Evolutionary conservation across 768 basidiomycete genomes (phyloP).

Genomic region (Trametes elegans): DNA sequence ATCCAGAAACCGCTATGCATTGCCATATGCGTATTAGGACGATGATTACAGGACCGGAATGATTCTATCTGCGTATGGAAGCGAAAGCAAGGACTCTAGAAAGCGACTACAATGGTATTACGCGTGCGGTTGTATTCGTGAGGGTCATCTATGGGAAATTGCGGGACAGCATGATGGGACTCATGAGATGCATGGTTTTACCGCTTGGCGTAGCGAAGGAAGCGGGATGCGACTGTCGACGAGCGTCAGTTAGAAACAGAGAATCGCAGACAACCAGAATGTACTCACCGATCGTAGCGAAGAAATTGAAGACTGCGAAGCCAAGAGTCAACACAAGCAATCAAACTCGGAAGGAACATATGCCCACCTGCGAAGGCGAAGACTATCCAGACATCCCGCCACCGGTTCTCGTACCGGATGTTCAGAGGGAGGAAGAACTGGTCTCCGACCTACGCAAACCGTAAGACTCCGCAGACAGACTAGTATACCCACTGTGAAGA

Average conservation of each 20-base stretch:
- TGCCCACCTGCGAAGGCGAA: slow-evolving; percentile 58
- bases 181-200: slow-evolving; percentile 27
- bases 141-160: neutral
- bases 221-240: slow-evolving; percentile 62
- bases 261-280: neutral
- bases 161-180: neutral
- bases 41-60: neutral
- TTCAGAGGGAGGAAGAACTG: slow-evolving; percentile 69
- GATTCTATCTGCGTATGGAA: neutral
- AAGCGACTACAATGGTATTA: neutral
- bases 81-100: neutral
- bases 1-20: too few relatives aligned
- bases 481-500: neutral
- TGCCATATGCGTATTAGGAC: too few relatives aligned
- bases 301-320: slow-evolving; percentile 63
- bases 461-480: neutral
- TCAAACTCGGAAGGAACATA: neutral
- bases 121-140: neutral
- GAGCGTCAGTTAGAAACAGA: slow-evolving; percentile 9
- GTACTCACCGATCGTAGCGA: slow-evolving; percentile 50
- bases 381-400: slow-evolving; percentile 68
- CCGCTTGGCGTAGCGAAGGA: slow-evolving; percentile 69
- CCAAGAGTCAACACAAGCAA: neutral
- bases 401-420: slow-evolving; percentile 56
- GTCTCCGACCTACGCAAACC: slow-evolving; percentile 49